Percentiles rank a stretch among this genome's conserved stretches.
Evolutionary conservation across 768 basidiomycete species (phyloP).

Genomic region (Mycena chlorophos): DNA sequence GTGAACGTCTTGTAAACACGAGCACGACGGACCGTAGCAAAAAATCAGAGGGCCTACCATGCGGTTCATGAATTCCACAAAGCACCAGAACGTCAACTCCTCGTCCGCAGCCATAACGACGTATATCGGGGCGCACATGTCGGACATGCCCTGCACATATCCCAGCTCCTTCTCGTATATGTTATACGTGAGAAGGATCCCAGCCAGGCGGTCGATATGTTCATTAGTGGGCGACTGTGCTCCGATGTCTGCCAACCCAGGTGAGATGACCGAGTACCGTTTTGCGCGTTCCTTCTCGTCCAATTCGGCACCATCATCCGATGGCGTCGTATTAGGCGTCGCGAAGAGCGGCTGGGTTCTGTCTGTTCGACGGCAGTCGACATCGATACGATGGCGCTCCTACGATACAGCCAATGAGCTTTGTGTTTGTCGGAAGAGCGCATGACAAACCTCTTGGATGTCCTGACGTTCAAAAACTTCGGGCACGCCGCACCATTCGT

Average conservation of each 20-base stretch:
- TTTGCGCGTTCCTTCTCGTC: slow-evolving; percentile 58
- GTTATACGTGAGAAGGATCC: slow-evolving; percentile 88
- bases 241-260: slow-evolving; percentile 69
- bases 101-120: slow-evolving; percentile 89
- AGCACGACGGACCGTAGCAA: slow-evolving; percentile 7
- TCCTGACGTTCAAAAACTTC: slow-evolving; percentile 81
- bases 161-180: slow-evolving; percentile 88
- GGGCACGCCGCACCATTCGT: slow-evolving; percentile 80
- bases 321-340: slow-evolving; percentile 34
- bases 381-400: slow-evolving; percentile 93
- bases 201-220: slow-evolving; percentile 85
- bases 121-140: slow-evolving; percentile 91
- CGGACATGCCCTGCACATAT: slow-evolving; percentile 99
- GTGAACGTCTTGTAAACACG: slow-evolving; percentile 6
- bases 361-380: slow-evolving; percentile 96
- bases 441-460: slow-evolving; percentile 61
- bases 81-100: slow-evolving; percentile 93
- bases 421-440: slow-evolving; percentile 4
- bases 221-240: slow-evolving; percentile 88
- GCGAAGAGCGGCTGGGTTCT: slow-evolving; percentile 90
- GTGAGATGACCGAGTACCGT: slow-evolving; percentile 73
- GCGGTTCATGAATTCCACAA: slow-evolving; percentile 90
- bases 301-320: slow-evolving; percentile 31
- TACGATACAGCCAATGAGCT: slow-evolving; percentile 24
- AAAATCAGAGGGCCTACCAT: slow-evolving; percentile 61